Percentiles rank a stretch among this genome's conserved stretches.
Conservation (phyloP, 176 grass and related monocot species). For the Chloris gayana region DNA sequence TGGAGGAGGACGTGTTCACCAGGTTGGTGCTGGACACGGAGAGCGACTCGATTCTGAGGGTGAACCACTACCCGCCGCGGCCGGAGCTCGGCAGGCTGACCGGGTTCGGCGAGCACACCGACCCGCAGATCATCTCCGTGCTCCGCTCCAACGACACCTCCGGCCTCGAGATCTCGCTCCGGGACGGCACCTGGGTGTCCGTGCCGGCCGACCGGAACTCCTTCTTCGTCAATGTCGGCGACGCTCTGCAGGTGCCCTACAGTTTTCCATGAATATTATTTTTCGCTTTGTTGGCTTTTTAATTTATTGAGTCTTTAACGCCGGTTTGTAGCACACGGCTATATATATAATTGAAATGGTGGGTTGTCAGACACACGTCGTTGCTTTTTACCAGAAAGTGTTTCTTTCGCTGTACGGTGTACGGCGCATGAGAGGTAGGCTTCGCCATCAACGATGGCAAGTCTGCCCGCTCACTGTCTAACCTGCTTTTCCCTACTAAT, state of each 20-base stretch:
- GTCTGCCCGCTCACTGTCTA: too few relatives aligned
- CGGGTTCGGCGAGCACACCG: slow-evolving; percentile 92
- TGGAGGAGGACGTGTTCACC: slow-evolving; percentile 36
- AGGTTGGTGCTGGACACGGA: slow-evolving; percentile 51
- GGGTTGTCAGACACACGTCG: too few relatives aligned
- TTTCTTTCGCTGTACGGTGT: too few relatives aligned
- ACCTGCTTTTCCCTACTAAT: too few relatives aligned
- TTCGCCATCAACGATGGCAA: too few relatives aligned
- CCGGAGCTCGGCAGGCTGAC: slow-evolving; percentile 40
- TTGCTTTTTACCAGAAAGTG: too few relatives aligned
- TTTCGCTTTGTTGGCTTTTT: too few relatives aligned
- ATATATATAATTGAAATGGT: too few relatives aligned
- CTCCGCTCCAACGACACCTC: slow-evolving; percentile 69
- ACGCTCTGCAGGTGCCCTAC: slow-evolving; percentile 27
- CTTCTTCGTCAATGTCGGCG: slow-evolving; percentile 86
- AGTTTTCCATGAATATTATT: too few relatives aligned
- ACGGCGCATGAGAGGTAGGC: too few relatives aligned
- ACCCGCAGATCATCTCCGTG: slow-evolving; percentile 86
- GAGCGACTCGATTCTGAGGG: slow-evolving; percentile 64
- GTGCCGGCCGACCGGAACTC: slow-evolving; percentile 59
- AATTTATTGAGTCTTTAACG: too few relatives aligned
- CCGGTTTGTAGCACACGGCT: too few relatives aligned
- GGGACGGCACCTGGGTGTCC: slow-evolving; percentile 60
- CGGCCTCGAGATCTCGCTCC: slow-evolving; percentile 67
- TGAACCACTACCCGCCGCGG: slow-evolving; percentile 79